Percentiles rank a stretch among this genome's conserved stretches.
These are phyloP conservation scores for Cladosporium sp. DNA, from an alignment of 2,329 filamentous ascomycete species.

Conservation along the genomic window DNA sequence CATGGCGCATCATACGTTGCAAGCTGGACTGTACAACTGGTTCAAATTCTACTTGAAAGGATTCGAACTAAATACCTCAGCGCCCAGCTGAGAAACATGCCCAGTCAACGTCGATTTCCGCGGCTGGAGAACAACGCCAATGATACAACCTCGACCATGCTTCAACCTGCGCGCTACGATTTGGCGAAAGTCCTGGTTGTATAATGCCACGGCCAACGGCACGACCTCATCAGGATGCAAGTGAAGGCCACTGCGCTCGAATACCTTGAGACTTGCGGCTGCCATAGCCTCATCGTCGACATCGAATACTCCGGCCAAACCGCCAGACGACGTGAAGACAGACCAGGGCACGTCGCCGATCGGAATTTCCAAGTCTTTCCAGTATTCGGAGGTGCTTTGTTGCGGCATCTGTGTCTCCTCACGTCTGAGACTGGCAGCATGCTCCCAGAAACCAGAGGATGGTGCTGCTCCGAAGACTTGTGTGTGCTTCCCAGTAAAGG, in stretches of 20 bases:
- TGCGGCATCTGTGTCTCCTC: neutral
- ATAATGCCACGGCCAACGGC: conserved; percentile 78
- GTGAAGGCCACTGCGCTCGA: conserved; percentile 87
- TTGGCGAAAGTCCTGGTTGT: conserved; percentile 76
- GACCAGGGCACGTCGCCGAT: conserved; percentile 63
- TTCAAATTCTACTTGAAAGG: neutral
- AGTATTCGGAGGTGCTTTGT: neutral
- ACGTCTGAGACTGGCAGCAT: neutral
- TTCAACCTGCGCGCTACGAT: neutral
- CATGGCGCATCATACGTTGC: neutral
- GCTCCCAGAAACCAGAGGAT: conserved; percentile 31
- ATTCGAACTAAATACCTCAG: neutral
- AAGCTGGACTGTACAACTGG: neutral
- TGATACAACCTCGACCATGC: neutral
- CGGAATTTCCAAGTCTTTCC: conserved; percentile 7
- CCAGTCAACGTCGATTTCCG: conserved; percentile 8
- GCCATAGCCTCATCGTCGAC: conserved; percentile 83
- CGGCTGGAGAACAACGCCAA: conserved; percentile 8
- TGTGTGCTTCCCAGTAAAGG: conserved; percentile 69
- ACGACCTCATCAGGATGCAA: conserved; percentile 88
- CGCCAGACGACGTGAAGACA: conserved; percentile 69
- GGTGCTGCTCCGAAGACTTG: conserved; percentile 87
- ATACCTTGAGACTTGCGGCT: conserved; percentile 70
- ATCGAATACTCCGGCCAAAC: conserved; percentile 69
- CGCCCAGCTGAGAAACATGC: neutral